These are phyloP conservation scores for Daldinia bambusicola DNA, from an alignment of 495 filamentous ascomycete genomes.

Conservation along the genomic window DNA sequence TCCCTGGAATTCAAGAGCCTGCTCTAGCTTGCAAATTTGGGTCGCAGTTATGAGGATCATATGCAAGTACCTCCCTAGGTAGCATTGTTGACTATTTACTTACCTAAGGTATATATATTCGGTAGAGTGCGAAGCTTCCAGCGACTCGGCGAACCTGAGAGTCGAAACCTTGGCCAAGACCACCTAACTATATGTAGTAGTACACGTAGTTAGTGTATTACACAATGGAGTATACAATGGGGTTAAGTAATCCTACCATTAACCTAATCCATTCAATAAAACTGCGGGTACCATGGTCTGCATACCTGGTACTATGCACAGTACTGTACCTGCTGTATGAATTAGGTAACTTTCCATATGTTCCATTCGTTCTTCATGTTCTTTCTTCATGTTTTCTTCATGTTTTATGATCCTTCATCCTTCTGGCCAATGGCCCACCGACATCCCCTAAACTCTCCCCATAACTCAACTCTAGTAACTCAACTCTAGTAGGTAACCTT, in stretches of 20 bases:
- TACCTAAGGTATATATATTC: too few relatives aligned
- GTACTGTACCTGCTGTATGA: too few relatives aligned
- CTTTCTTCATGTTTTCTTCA: too few relatives aligned
- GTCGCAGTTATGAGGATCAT: neutral
- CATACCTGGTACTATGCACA: neutral
- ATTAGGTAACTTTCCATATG: too few relatives aligned
- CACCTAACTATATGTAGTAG: neutral
- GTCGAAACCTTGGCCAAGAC: slow-evolving; percentile 13
- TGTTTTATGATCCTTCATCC: slow-evolving; percentile 35
- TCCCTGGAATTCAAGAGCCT: neutral
- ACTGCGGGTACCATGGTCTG: slow-evolving; percentile 8
- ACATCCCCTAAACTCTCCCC: too few relatives aligned
- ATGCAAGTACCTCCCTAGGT: slow-evolving; percentile 31
- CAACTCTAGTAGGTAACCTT: too few relatives aligned
- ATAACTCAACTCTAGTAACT: too few relatives aligned
- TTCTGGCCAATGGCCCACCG: slow-evolving; percentile 7
- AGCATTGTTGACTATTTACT: too few relatives aligned
- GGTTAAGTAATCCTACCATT: slow-evolving; percentile 23
- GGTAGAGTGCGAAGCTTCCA: slow-evolving; percentile 22
- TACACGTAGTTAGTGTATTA: too few relatives aligned
- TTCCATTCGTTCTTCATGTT: too few relatives aligned
- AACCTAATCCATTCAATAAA: slow-evolving; percentile 15
- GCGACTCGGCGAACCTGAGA: slow-evolving; percentile 15
- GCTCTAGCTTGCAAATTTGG: neutral
- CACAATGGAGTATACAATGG: slow-evolving; percentile 21